Evolutionary conservation across 768 basidiomycete genomes (phyloP).

Genomic region (Punctularia strigosozonata): DNA sequence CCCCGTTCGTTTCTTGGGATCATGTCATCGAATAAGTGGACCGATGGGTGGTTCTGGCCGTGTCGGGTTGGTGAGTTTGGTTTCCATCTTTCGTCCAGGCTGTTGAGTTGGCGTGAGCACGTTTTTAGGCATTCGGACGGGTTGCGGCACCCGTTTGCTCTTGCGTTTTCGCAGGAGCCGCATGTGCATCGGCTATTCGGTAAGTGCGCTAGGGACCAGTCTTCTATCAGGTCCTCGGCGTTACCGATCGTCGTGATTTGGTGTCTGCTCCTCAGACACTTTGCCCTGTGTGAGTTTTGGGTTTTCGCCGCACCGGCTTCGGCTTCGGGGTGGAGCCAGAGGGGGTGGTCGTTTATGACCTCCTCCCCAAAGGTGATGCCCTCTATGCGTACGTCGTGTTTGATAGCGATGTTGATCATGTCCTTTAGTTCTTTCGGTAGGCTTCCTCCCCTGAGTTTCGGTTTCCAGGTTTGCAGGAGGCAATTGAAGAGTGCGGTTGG

Average conservation of each 20-base stretch:
- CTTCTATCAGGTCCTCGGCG: neutral
- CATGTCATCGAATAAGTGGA: neutral
- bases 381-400: conserved; percentile 10
- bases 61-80: neutral
- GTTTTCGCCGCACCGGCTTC: conserved; percentile 2
- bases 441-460: conserved; percentile 1
- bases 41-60: too few species aligned
- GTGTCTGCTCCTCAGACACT: neutral
- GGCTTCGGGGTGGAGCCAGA: conserved; percentile 19
- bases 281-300: neutral
- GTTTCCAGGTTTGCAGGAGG: conserved; percentile 18
- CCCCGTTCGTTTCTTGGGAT: neutral
- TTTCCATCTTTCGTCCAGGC: neutral
- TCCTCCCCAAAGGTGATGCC: conserved; percentile 5
- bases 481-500: conserved; percentile 6
- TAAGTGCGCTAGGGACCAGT: neutral
- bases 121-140: neutral
- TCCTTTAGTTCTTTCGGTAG: conserved; percentile 8
- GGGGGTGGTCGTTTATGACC: conserved; percentile 11
- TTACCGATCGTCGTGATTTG: neutral
- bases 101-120: neutral
- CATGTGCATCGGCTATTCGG: neutral
- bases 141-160: neutral
- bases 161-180: conserved; percentile 1
- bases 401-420: conserved; percentile 12